phyloP scores from a whole-genome alignment of 495 filamentous ascomycete species.

The Penicillium cataractarum region DNA sequence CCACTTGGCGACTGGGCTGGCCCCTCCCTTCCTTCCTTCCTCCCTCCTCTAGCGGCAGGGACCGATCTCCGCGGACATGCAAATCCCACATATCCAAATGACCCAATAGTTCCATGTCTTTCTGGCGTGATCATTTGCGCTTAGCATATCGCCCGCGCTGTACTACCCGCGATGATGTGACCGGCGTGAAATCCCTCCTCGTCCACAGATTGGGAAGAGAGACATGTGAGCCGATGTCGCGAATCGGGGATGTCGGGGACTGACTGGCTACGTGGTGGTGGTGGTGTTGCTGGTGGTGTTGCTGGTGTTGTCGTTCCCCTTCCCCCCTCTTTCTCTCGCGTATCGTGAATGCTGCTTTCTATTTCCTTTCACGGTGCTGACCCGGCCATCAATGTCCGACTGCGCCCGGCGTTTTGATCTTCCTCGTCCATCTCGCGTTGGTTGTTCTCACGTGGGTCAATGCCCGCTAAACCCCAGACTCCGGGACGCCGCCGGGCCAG shows the following conservation, averaged over 20 bases:
- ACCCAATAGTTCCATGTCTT: constrained; percentile 8
- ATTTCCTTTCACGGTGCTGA: constrained; percentile 22
- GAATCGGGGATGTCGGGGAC: not conserved
- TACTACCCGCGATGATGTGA: constrained; percentile 22
- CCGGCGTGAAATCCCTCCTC: constrained; percentile 7
- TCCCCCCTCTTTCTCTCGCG: not conserved
- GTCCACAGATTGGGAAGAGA: constrained; percentile 5
- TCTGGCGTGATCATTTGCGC: constrained; percentile 23
- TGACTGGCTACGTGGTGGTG: not conserved
- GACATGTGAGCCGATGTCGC: constrained; percentile 12
- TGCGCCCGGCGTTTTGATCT: constrained; percentile 14
- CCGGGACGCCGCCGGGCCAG: constrained; percentile 48
- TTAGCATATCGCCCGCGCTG: constrained; percentile 1
- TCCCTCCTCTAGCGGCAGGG: constrained; percentile 20
- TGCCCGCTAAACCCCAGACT: constrained; percentile 52
- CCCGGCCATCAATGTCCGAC: constrained; percentile 34
- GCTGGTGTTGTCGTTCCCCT: not conserved
- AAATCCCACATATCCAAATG: not conserved
- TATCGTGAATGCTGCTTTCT: not conserved
- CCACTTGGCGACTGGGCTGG: constrained; percentile 1
- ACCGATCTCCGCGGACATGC: constrained; percentile 30
- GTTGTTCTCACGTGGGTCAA: constrained; percentile 42
- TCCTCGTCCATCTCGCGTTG: constrained; percentile 40
- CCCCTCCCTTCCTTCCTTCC: not conserved
- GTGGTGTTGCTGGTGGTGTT: not conserved